Conservation (phyloP, 345 rosid species). For the Dovyalis caffra region DNA sequence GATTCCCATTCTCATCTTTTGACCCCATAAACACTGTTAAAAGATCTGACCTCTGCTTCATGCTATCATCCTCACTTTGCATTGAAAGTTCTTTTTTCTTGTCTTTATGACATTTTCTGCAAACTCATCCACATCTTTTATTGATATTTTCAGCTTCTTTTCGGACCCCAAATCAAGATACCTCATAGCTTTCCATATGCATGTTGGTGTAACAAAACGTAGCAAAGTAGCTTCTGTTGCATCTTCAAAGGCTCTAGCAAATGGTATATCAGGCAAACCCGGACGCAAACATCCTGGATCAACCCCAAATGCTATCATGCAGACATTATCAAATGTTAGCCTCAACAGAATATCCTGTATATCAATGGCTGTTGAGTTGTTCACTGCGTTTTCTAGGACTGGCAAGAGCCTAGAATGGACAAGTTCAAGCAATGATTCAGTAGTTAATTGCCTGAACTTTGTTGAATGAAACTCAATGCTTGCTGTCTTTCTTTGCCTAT, state of each 20-base stretch:
- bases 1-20: conserved; percentile 51
- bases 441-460: conserved; percentile 68
- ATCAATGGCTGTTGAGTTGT: conserved; percentile 45
- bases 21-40: conserved; percentile 67
- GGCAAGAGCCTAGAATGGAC: conserved; percentile 76
- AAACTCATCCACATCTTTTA: conserved; percentile 70
- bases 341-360: conserved; percentile 77
- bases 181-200: conserved; percentile 80
- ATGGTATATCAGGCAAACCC: conserved; percentile 65
- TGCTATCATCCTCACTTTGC: conserved; percentile 10
- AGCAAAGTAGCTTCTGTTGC: conserved; percentile 73
- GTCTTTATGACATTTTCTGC: conserved; percentile 74
- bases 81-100: conserved; percentile 63
- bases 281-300: conserved; percentile 81
- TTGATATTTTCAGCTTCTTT: conserved; percentile 65
- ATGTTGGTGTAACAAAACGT: conserved; percentile 76
- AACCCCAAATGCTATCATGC: conserved; percentile 92
- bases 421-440: conserved; percentile 63
- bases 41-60: conserved; percentile 56
- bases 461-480: conserved; percentile 94
- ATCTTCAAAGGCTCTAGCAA: conserved; percentile 86
- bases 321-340: conserved; percentile 85
- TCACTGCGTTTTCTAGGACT: conserved; percentile 54
- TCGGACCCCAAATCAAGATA: conserved; percentile 65
- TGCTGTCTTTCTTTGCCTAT: conserved; percentile 75